Evolutionary conservation across 352 stramenopile species (phyloP).

Genomic region (Peronospora farinosa): DNA sequence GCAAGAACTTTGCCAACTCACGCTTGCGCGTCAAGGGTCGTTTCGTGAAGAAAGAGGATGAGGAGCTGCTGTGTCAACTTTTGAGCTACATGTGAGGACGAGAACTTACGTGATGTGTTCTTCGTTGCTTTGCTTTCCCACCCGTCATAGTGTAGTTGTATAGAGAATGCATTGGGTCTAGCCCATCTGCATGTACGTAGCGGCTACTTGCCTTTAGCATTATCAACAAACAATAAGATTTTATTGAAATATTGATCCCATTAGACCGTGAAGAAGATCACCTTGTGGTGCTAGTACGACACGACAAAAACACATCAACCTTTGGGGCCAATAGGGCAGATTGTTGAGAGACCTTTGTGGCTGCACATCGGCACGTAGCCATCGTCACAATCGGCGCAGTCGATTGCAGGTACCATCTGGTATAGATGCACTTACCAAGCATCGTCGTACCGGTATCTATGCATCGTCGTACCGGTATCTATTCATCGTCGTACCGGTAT

Average conservation of each 20-base stretch:
- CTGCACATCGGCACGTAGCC: slow-evolving; percentile 8
- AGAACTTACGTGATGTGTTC: slow-evolving; percentile 15
- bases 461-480: too few relatives aligned
- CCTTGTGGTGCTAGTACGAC: slow-evolving; percentile 8
- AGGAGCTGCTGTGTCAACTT: slow-evolving; percentile 83
- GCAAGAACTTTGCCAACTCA: slow-evolving; percentile 99
- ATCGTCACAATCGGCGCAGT: not conserved
- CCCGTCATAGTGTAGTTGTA: slow-evolving; percentile 35
- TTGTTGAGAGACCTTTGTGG: slow-evolving; percentile 3
- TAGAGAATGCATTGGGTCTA: slow-evolving; percentile 32
- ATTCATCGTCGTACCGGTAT: too few relatives aligned
- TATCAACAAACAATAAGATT: slow-evolving; percentile 23
- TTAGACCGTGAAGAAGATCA: slow-evolving; percentile 6
- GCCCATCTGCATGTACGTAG: slow-evolving; percentile 33
- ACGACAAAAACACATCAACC: not conserved
- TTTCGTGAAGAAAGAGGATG: slow-evolving; percentile 99
- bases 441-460: too few relatives aligned
- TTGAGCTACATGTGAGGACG: slow-evolving; percentile 67
- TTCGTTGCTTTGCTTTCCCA: slow-evolving; percentile 27
- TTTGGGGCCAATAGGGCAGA: slow-evolving; percentile 11
- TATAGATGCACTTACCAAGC: not conserved
- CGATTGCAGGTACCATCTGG: slow-evolving; percentile 3
- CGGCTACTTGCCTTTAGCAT: slow-evolving; percentile 20
- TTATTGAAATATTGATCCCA: slow-evolving; percentile 3
- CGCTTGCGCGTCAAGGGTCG: slow-evolving; percentile 94